Base-by-base conservation (phyloP, 2,329 filamentous ascomycete species). In the Colletotrichum sp. region DNA sequence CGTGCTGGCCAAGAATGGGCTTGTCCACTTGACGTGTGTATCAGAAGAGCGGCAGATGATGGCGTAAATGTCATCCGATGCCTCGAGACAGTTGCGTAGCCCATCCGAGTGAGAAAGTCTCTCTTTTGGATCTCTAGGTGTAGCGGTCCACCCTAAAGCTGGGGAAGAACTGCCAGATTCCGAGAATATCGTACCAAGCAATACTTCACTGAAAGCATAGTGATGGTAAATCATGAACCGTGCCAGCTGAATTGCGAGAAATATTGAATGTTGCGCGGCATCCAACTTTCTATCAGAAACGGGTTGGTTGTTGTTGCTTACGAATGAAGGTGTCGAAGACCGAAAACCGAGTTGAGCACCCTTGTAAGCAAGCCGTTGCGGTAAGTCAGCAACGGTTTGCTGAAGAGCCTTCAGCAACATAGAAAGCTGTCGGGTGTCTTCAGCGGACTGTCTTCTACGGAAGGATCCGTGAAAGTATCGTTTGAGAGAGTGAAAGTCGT, bases 261-360 rank as follows among this genome's bases (percentile, higher is more conserved):
- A 52, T n/a, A 52, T 22, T 12, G 43, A 52, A 22, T 52, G 43
- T 22, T 52, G 43, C 43, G 43, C 43, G 43, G 43, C 43, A 2
- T 52, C 43, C n/a, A 8, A 52, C 43, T 52, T 52, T 0, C n/a
- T 22, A 52, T 22, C n/a, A 22, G n/a, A 22, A 52, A 52, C 3
- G 0, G 43, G 1, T 52, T 52, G 43, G 0, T 10, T 22, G 0
- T 22, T 22, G 10, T 52, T 3, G 43, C 10, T 52, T 52, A 0
- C n/a, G 43, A 22, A 52, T 0, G 43, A 8, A 22, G 43, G n/a
- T 13, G 43, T 3, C 3, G 4, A 22, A 52, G 43, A 52, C 3
- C 43, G 10, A 22, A 52, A 52, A 8, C 1, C n/a, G 0, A 52
- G 43, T 52, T 52, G 43, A 52, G 4, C 13, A 3, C 43, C 43